Evolutionary conservation across 2,329 filamentous ascomycete genomes (phyloP), one percentile per base, ranked within the genome.

Genomic region (Alternaria panax): DNA sequence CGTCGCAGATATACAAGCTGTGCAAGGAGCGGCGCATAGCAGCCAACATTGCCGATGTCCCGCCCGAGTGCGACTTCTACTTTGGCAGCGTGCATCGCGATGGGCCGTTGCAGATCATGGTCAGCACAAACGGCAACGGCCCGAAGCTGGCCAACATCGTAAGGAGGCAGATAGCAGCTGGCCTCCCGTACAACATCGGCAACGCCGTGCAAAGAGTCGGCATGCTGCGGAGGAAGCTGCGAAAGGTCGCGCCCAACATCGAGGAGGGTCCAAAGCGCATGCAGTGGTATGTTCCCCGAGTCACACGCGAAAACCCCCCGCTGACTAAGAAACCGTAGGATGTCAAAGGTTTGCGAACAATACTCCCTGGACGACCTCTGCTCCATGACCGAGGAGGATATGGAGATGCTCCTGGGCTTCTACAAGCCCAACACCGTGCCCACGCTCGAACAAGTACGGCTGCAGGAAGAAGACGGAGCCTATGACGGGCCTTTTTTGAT

Each of bases 61-160:
- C 95, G 0, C 87, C 92, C 0, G 95, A 99, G 78, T 99, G 95
- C 79, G 95, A 99, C 75, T 99, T 99, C 76, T 99, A 97, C 84
- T 99, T 99, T 81, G 95, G 95, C 63, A 95, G 91, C 75, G 90
- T 97, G 38, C 92, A 99, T 80, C 90, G 95, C 51, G 95, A 99
- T 77, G 95, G 95, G 0, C 95, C 95, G 6, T 80, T 99, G 61
- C 95, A 99, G 82, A 90, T 99, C 72, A 99, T 99, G 95, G 94
- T 99, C 69, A 96, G 92, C 81, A 99, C 95, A 34, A 99, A 98
- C 77, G 95, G 95, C 52, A 97, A 97, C 76, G 95, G 95, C 0
- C 95, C 95, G 0, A 89, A 94, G 75, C 81, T 99, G 64, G 95
- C 95, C 9, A 94, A 92, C 67, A 89, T 93, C 47, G 91, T 99